These are phyloP conservation scores for Perkinsela sp. DNA, from an alignment of 208 protist species.

Conservation along the genomic window DNA sequence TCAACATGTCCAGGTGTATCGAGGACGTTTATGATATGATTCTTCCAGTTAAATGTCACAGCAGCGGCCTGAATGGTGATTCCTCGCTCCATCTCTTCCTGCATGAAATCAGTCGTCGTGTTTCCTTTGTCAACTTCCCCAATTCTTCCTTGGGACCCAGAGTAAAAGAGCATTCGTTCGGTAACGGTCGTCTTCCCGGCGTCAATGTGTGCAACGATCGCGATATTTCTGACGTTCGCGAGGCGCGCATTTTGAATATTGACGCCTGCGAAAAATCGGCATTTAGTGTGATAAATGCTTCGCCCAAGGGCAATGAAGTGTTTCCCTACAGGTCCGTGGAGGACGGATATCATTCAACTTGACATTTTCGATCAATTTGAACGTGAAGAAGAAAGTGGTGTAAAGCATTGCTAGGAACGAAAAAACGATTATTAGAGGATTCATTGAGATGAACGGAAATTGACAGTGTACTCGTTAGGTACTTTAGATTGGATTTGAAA, in stretches of 20 bases:
- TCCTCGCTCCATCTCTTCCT: slow-evolving; percentile 74
- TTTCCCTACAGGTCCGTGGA: no score
- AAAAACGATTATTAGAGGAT: no score
- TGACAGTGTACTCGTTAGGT: no score
- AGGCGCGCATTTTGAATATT: not conserved
- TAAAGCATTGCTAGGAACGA: no score
- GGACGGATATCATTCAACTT: no score
- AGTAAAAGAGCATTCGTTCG: slow-evolving; percentile 77
- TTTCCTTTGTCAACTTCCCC: slow-evolving; percentile 79
- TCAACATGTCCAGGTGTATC: slow-evolving; percentile 87
- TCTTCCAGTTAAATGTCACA: slow-evolving; percentile 56
- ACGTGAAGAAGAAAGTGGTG: no score
- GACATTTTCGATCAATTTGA: no score
- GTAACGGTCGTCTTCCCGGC: slow-evolving; percentile 80
- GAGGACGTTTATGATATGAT: slow-evolving; percentile 64
- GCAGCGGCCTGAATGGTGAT: slow-evolving; percentile 83
- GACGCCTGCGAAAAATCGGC: not conserved
- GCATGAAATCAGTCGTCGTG: slow-evolving; percentile 84
- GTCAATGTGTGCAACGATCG: slow-evolving; percentile 80
- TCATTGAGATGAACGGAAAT: no score
- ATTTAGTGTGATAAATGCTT: no score
- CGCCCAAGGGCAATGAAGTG: no score
- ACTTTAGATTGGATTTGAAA: no score
- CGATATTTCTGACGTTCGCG: slow-evolving; percentile 53
- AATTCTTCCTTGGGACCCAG: slow-evolving; percentile 31